A percentile compares a stretch with the other conserved stretches of the same genome.
These are phyloP conservation scores for Paramecium sonneborni DNA, from an alignment of 73 alveolate species.

Conservation along the genomic window DNA sequence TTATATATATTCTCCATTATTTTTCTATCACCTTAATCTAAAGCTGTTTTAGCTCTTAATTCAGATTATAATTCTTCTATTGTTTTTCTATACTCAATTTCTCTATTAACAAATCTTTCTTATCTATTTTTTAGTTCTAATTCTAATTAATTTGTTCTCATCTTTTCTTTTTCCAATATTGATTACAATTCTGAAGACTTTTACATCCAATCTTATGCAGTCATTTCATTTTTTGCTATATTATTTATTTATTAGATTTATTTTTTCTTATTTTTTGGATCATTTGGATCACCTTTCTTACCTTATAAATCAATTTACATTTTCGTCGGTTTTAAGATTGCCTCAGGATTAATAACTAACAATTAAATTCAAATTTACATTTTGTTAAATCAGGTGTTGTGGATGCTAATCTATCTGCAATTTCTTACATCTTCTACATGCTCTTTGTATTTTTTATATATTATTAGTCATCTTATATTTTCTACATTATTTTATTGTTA, in stretches of 20 bases:
- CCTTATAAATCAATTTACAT: background rate
- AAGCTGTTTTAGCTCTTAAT: constrained; percentile 62
- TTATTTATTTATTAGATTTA: background rate
- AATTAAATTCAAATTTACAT: constrained; percentile 39
- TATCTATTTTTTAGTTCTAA: constrained; percentile 69
- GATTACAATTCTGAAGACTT: constrained; percentile 68
- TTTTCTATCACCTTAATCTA: constrained; percentile 60
- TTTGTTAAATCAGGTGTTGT: constrained; percentile 61
- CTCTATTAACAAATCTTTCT: constrained; percentile 84
- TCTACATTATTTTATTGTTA: constrained; percentile 29
- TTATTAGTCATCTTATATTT: constrained; percentile 48
- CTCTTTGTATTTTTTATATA: constrained; percentile 54
- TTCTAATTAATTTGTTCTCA: constrained; percentile 65
- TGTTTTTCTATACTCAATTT: constrained; percentile 83
- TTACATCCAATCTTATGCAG: constrained; percentile 76
- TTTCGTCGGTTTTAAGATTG: constrained; percentile 42
- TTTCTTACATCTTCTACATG: constrained; percentile 61
- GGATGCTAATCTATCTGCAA: constrained; percentile 57
- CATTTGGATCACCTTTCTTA: constrained; percentile 40
- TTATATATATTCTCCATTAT: constrained; percentile 54
- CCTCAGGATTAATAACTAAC: constrained; percentile 21
- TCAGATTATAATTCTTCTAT: constrained; percentile 74
- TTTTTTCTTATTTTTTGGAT: constrained; percentile 54
- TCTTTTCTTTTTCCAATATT: constrained; percentile 60
- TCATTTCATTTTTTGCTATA: constrained; percentile 63